A percentile compares a stretch with the other conserved stretches of the same genome.
Evolutionary conservation across 495 filamentous ascomycete genomes (phyloP).

Genomic region (Lasiosphaeria ovina): DNA sequence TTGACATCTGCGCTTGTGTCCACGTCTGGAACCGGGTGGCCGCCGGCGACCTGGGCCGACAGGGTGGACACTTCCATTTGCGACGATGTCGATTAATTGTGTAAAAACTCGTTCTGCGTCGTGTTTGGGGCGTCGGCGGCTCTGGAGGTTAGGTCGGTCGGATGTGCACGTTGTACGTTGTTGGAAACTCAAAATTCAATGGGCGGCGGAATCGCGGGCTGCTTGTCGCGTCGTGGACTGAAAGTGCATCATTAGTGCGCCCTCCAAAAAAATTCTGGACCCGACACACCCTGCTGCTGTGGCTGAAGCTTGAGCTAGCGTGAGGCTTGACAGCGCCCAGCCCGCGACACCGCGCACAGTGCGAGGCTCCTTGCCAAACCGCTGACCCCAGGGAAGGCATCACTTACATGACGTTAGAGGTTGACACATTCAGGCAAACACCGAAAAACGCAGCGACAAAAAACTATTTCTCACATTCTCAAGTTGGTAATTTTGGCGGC

Average conservation of each 20-base stretch:
- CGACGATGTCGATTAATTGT: neutral
- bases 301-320: conserved; percentile 30
- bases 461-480: conserved; percentile 1
- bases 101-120: conserved; percentile 1
- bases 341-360: neutral
- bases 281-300: conserved; percentile 5
- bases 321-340: neutral
- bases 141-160: neutral
- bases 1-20: conserved; percentile 11
- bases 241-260: neutral
- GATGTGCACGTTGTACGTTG: too few species aligned
- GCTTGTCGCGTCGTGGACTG: too few species aligned
- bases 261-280: conserved; percentile 15
- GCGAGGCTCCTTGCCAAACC: neutral
- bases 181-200: too few species aligned
- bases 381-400: conserved; percentile 23
- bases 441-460: neutral
- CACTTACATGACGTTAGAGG: conserved; percentile 31
- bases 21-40: neutral
- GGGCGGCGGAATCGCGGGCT: too few species aligned
- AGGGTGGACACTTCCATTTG: conserved; percentile 11
- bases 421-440: neutral
- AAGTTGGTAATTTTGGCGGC: neutral
- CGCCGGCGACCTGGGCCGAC: conserved; percentile 29
- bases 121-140: conserved; percentile 2